A percentile compares a stretch with the other conserved stretches of the same genome.
phyloP scores from a whole-genome alignment of 1,284 basidiomycete genomes.

The Fereydounia khargensis region DNA sequence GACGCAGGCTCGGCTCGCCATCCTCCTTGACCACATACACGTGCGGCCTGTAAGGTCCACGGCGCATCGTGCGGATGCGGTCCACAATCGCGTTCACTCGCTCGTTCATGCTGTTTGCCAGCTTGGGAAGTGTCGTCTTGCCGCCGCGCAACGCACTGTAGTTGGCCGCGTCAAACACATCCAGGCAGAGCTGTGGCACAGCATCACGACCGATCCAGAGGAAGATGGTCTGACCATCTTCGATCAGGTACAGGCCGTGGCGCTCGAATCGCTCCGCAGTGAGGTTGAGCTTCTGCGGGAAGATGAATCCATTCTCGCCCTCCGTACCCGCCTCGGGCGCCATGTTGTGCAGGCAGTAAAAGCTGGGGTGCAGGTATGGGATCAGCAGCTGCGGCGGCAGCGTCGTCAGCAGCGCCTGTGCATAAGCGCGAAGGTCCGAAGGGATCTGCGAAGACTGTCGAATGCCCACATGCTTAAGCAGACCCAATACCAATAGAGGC shows the following conservation, averaged over 20 bases:
- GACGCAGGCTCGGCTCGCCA: conserved; percentile 79
- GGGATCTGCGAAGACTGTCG: conserved; percentile 94
- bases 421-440: conserved; percentile 90
- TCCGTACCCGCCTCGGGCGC: conserved; percentile 69
- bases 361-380: conserved; percentile 89
- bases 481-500: conserved; percentile 80
- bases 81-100: conserved; percentile 88
- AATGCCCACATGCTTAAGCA: conserved; percentile 93
- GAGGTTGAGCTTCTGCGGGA: conserved; percentile 83
- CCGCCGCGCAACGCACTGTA: conserved; percentile 87
- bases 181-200: conserved; percentile 86
- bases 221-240: conserved; percentile 97
- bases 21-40: conserved; percentile 99
- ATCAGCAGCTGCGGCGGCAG: conserved; percentile 85
- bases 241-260: conserved; percentile 93
- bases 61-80: conserved; percentile 80
- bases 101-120: conserved; percentile 90
- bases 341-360: conserved; percentile 98
- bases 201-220: conserved; percentile 96
- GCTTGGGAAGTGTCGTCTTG: conserved; percentile 82
- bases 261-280: conserved; percentile 90
- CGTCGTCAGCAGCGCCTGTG: conserved; percentile 86
- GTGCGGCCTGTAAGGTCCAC: conserved; percentile 88
- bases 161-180: conserved; percentile 86
- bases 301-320: conserved; percentile 61